These are phyloP conservation scores for Melocanna baccifera DNA, from an alignment of 176 grass and related monocot species.

Conservation along the genomic window DNA sequence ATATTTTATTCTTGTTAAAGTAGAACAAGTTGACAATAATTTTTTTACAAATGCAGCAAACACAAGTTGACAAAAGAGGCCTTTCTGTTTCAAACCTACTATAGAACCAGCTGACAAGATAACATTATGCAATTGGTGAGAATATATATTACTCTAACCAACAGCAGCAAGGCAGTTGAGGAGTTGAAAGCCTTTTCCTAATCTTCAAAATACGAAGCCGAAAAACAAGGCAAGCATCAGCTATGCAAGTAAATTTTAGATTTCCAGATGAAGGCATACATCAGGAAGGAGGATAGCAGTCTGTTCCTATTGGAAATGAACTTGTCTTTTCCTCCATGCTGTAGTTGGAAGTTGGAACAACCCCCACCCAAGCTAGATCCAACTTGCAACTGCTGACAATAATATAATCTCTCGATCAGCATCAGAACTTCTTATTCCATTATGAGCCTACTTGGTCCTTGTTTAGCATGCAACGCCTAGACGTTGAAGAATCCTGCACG, in stretches of 20 bases:
- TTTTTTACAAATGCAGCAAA: not conserved
- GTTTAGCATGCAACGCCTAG: not conserved
- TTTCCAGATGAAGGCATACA: not conserved
- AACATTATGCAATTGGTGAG: not conserved
- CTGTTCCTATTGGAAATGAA: not conserved
- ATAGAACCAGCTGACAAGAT: not conserved
- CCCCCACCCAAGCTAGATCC: not conserved
- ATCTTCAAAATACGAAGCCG: not conserved
- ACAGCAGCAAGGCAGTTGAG: constrained; percentile 18
- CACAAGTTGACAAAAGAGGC: constrained; percentile 31
- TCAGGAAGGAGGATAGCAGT: constrained; percentile 11
- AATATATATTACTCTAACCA: constrained; percentile 6
- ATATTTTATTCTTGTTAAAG: not conserved
- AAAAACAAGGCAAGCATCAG: not conserved
- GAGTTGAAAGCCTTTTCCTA: not conserved
- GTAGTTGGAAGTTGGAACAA: not conserved
- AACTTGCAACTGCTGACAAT: not conserved
- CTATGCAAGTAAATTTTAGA: not conserved
- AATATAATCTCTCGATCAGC: not conserved
- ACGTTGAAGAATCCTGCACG: not conserved
- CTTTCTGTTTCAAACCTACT: constrained; percentile 27
- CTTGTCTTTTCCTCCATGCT: constrained; percentile 1
- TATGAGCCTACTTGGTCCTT: constrained; percentile 9
- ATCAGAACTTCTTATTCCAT: not conserved
- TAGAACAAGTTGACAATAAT: not conserved